Conservation (phyloP, 306 rosid genomes). For the Calophaca sinica region DNA sequence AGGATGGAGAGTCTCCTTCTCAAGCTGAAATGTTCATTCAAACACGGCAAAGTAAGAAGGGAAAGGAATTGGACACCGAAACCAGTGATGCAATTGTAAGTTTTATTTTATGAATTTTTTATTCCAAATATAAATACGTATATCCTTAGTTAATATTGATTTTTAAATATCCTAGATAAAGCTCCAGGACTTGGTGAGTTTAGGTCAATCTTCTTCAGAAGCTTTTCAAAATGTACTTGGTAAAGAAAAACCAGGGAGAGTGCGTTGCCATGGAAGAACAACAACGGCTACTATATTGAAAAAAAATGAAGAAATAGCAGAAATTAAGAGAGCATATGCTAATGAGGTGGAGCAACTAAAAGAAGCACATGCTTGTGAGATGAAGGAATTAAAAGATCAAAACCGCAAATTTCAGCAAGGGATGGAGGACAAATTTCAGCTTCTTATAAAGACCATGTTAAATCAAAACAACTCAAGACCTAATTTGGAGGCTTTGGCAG, state of each 20-base stretch:
- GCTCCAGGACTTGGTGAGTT: constrained; percentile 16
- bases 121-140: neutral
- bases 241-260: neutral
- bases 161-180: constrained; percentile 4
- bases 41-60: constrained; percentile 27
- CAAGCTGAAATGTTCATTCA: constrained; percentile 9
- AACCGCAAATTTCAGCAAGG: too few relatives aligned
- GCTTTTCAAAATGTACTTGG: neutral
- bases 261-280: neutral
- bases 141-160: neutral
- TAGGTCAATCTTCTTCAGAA: neutral
- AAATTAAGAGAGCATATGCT: neutral
- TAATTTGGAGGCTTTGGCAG: neutral
- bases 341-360: neutral
- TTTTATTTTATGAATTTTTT: neutral
- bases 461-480: neutral
- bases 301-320: neutral
- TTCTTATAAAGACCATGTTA: neutral
- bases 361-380: neutral
- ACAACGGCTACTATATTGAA: neutral
- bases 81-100: neutral
- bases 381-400: neutral
- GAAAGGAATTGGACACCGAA: neutral
- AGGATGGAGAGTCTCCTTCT: neutral
- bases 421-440: neutral